Percentiles rank a stretch among this genome's conserved stretches.
These are phyloP conservation scores for Rhytidhysteron rufulum DNA, from an alignment of 2,329 filamentous ascomycete genomes.

Conservation along the genomic window DNA sequence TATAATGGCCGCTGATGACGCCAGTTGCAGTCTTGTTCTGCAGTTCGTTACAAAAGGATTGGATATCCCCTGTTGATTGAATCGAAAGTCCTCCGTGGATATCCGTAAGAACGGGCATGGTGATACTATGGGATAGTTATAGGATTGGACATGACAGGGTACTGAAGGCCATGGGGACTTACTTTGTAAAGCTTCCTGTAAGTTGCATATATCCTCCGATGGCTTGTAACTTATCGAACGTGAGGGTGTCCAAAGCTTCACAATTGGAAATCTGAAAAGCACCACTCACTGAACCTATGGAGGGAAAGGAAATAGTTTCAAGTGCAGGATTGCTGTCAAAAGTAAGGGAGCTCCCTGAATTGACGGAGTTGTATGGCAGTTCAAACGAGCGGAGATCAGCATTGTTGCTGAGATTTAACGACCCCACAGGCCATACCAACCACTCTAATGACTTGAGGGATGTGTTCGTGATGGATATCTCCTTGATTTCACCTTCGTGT, in stretches of 20 bases:
- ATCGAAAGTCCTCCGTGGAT: conserved; percentile 15
- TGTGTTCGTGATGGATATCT: conserved; percentile 15
- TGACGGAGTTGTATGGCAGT: conserved; percentile 14
- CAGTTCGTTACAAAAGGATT: conserved; percentile 11
- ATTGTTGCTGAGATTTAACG: conserved; percentile 16
- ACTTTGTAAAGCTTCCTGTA: conserved; percentile 13
- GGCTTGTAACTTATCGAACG: conserved; percentile 12
- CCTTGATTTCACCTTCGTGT: conserved; percentile 10
- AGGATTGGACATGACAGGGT: neutral
- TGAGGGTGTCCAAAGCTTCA: conserved; percentile 2
- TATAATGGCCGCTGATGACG: conserved; percentile 11
- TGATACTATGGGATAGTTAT: conserved; percentile 6
- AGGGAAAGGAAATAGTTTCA: conserved; percentile 7
- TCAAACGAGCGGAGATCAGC: conserved; percentile 9
- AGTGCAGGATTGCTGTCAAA: conserved; percentile 12
- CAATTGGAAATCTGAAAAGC: conserved; percentile 13
- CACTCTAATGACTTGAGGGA: conserved; percentile 16
- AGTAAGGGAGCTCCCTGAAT: conserved; percentile 10
- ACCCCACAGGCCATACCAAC: conserved; percentile 17
- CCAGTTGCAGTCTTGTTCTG: conserved; percentile 2
- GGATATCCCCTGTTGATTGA: conserved; percentile 13
- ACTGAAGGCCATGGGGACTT: neutral
- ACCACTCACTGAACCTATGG: conserved; percentile 12
- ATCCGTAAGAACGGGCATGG: conserved; percentile 13
- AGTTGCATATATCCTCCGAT: conserved; percentile 17